phyloP scores from a whole-genome alignment of 164 flowering plant genomes.

The Dillenia turbinata region DNA sequence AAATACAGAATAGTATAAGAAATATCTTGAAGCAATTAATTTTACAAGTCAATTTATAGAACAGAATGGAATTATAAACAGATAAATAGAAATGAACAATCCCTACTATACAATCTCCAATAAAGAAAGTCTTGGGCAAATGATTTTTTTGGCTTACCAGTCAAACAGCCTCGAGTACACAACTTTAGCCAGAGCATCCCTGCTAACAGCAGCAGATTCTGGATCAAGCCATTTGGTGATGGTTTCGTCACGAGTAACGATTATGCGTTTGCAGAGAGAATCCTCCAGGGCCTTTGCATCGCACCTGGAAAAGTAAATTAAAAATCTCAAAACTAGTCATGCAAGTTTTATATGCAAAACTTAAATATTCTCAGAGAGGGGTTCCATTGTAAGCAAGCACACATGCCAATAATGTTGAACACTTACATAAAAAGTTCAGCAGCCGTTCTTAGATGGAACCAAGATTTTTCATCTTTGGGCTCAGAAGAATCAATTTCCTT shows the following conservation, averaged over 20 bases:
- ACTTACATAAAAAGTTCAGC: slow-evolving; percentile 67
- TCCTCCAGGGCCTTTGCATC: slow-evolving; percentile 65
- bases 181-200: slow-evolving; percentile 75
- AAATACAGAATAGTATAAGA: too few relatives aligned
- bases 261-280: slow-evolving; percentile 71
- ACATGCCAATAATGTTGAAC: not conserved
- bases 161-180: slow-evolving; percentile 77
- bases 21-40: too few relatives aligned
- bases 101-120: not conserved
- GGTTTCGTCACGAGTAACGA: slow-evolving; percentile 75
- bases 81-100: too few relatives aligned
- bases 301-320: slow-evolving; percentile 40
- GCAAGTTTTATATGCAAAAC: too few relatives aligned
- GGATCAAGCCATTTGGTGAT: slow-evolving; percentile 70
- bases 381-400: too few relatives aligned
- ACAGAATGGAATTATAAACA: too few relatives aligned
- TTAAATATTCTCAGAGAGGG: too few relatives aligned
- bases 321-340: slow-evolving; percentile 3
- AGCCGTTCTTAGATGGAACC: slow-evolving; percentile 55
- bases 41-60: too few relatives aligned
- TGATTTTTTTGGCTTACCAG: slow-evolving; percentile 40
- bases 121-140: not conserved
- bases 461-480: slow-evolving; percentile 70
- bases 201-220: slow-evolving; percentile 44
- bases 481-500: slow-evolving; percentile 64